These are phyloP conservation scores for Cordyceps farinosa DNA, from an alignment of 2,329 filamentous ascomycete species.

Conservation along the genomic window DNA sequence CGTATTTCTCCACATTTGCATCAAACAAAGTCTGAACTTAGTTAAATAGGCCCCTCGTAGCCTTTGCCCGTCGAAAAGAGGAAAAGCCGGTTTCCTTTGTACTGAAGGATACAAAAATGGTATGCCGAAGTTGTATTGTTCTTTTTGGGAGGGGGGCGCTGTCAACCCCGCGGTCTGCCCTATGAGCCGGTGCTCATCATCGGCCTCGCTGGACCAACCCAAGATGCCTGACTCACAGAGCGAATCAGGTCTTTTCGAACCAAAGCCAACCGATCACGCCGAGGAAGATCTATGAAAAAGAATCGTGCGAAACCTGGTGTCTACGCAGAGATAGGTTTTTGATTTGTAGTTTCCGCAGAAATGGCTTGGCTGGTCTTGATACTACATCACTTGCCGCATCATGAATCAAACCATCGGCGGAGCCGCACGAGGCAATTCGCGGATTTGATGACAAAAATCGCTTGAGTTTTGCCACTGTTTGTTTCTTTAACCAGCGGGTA, in stretches of 20 bases:
- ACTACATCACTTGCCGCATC: no score
- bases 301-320: background rate
- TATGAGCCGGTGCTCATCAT: background rate
- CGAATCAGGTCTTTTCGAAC: background rate
- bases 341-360: no score
- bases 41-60: background rate
- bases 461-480: no score
- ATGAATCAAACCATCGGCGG: no score
- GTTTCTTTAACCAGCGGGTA: no score
- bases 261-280: background rate
- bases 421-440: no score
- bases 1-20: slow-evolving; percentile 13
- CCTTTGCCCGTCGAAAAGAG: background rate
- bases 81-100: background rate
- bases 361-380: no score
- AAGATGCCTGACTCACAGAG: background rate
- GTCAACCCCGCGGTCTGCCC: background rate
- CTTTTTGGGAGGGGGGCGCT: background rate
- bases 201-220: background rate
- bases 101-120: background rate
- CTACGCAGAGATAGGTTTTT: no score
- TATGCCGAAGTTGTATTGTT: background rate
- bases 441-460: no score
- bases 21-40: background rate
- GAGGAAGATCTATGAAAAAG: background rate